A percentile compares a stretch with the other conserved stretches of the same genome.
Conservation (phyloP, 192 early-diverging fungal genomes). For the Mortierella hygrophila region DNA sequence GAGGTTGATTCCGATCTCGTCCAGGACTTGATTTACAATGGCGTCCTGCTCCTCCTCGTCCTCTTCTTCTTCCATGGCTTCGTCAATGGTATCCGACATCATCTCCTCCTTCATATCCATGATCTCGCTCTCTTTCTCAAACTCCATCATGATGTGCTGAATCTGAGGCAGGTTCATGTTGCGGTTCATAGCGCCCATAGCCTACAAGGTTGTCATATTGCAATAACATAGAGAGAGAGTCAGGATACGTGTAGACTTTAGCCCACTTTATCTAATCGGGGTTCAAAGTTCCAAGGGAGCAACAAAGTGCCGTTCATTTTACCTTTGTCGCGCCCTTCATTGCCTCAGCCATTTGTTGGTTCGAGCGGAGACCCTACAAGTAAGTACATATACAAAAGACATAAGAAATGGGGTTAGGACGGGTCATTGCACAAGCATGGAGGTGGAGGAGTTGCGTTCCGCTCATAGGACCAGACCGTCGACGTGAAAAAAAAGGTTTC, state of each 20-base stretch:
- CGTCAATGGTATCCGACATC: conserved; percentile 98
- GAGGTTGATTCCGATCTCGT: conserved; percentile 93
- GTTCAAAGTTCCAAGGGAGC: neutral
- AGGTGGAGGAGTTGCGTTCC: neutral
- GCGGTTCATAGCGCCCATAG: conserved; percentile 98
- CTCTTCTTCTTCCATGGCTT: conserved; percentile 93
- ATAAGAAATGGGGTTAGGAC: neutral
- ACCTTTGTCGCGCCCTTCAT: conserved; percentile 94
- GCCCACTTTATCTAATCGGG: neutral
- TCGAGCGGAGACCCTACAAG: conserved; percentile 87
- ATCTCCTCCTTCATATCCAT: conserved; percentile 99
- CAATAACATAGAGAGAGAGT: neutral
- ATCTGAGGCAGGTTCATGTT: conserved; percentile 95
- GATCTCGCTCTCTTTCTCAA: conserved; percentile 92
- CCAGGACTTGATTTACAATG: conserved; percentile 94
- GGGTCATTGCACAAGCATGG: neutral
- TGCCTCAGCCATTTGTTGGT: conserved; percentile 95
- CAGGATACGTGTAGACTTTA: neutral
- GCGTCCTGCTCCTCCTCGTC: conserved; percentile 93
- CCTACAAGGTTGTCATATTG: conserved; percentile 48
- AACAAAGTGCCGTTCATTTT: neutral
- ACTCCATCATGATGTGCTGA: conserved; percentile 97
- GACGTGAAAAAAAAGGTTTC: neutral
- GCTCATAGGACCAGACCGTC: neutral
- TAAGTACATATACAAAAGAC: conserved; percentile 11